Percentiles rank a stretch among this genome's conserved stretches.
Conservation (phyloP, 352 stramenopile genomes). For the Phytophthora podocarpi region DNA sequence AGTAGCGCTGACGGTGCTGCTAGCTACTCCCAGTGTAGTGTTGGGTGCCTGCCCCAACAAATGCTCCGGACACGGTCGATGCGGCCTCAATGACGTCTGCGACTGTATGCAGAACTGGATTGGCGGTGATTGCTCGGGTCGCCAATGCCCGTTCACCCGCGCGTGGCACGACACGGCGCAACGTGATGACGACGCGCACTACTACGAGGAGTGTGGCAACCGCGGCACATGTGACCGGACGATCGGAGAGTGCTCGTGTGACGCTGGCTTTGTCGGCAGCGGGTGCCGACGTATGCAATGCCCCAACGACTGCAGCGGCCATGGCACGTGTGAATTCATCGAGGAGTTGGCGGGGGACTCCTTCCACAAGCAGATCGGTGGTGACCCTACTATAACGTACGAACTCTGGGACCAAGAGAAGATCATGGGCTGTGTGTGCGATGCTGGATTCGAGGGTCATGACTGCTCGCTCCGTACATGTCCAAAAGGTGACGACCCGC, state of each 20-base stretch:
- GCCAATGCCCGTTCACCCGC: slow-evolving; percentile 51
- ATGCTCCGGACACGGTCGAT: slow-evolving; percentile 69
- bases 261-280: slow-evolving; percentile 76
- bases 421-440: slow-evolving; percentile 82
- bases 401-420: slow-evolving; percentile 83
- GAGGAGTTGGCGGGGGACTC: slow-evolving; percentile 55
- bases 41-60: slow-evolving; percentile 57
- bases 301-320: slow-evolving; percentile 52
- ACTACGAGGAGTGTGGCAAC: slow-evolving; percentile 57
- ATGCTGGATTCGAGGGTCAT: slow-evolving; percentile 56
- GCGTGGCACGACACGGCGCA: slow-evolving; percentile 60
- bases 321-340: slow-evolving; percentile 76
- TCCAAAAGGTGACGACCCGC: slow-evolving; percentile 64
- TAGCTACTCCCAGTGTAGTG: slow-evolving; percentile 36
- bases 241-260: slow-evolving; percentile 80
- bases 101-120: slow-evolving; percentile 67
- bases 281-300: slow-evolving; percentile 71
- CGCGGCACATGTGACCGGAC: slow-evolving; percentile 75
- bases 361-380: slow-evolving; percentile 51
- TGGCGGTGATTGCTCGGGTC: slow-evolving; percentile 62
- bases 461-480: slow-evolving; percentile 66
- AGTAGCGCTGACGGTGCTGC: slow-evolving; percentile 47
- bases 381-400: slow-evolving; percentile 39
- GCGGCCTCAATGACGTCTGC: slow-evolving; percentile 64
- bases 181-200: slow-evolving; percentile 57